phyloP scores from a whole-genome alignment of 2,329 filamentous ascomycete species.

The Ophiostoma himal-ulmi region DNA sequence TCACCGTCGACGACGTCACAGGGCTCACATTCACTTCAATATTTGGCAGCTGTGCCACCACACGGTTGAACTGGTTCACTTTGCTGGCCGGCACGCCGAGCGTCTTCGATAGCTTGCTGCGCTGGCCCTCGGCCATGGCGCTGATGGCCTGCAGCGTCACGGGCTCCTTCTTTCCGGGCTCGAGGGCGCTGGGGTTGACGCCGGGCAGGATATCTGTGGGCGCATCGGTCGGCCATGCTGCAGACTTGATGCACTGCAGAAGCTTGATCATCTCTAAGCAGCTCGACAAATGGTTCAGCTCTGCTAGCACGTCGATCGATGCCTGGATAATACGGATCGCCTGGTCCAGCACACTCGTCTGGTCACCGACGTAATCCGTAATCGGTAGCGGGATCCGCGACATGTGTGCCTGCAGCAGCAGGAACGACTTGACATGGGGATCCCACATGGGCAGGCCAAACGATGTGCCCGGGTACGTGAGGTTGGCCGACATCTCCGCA shows the following conservation, averaged over 20 bases:
- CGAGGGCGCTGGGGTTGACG: conserved; percentile 36
- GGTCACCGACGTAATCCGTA: conserved; percentile 93
- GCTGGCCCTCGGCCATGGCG: conserved; percentile 33
- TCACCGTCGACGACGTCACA: conserved; percentile 54
- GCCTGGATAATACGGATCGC: conserved; percentile 96
- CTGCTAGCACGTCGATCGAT: conserved; percentile 85
- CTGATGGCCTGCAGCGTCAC: conserved; percentile 39
- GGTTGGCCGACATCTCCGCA: conserved; percentile 73
- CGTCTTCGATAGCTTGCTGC: conserved; percentile 43
- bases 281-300: conserved; percentile 74
- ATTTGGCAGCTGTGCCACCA: conserved; percentile 61
- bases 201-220: conserved; percentile 75
- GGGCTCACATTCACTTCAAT: conserved; percentile 57
- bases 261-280: conserved; percentile 76
- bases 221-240: conserved; percentile 80
- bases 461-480: conserved; percentile 56
- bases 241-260: conserved; percentile 87
- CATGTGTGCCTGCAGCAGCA: conserved; percentile 92
- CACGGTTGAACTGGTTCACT: conserved; percentile 49
- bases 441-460: conserved; percentile 93
- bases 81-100: conserved; percentile 45
- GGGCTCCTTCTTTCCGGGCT: not conserved
- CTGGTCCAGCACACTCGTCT: conserved; percentile 84
- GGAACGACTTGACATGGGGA: conserved; percentile 92
- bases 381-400: conserved; percentile 88